A percentile compares a stretch with the other conserved stretches of the same genome.
These are phyloP conservation scores for Apiospora hydei DNA, from an alignment of 2,329 filamentous ascomycete species.

Conservation along the genomic window DNA sequence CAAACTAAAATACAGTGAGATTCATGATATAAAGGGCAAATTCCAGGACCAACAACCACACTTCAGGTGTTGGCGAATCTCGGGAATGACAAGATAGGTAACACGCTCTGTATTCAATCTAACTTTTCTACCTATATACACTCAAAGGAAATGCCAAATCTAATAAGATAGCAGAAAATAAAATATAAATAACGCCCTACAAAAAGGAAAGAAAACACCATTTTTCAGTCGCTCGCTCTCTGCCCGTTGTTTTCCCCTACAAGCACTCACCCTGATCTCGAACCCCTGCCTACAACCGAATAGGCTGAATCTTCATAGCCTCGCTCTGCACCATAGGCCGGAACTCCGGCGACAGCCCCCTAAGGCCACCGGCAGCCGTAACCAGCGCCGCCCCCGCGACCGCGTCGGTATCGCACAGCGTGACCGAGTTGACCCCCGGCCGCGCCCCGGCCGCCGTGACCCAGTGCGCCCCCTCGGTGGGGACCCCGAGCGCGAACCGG, in stretches of 20 bases:
- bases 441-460: slow-evolving; percentile 30
- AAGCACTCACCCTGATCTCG: too few species aligned
- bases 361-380: background rate
- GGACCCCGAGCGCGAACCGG: slow-evolving; percentile 32
- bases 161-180: background rate
- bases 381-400: slow-evolving; percentile 26
- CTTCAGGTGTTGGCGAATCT: background rate
- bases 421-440: slow-evolving; percentile 32
- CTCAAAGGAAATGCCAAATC: background rate
- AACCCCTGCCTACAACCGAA: background rate
- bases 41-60: background rate
- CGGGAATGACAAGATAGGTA: background rate
- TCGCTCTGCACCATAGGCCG: background rate
- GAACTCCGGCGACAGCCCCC: background rate
- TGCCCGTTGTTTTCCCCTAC: too few species aligned
- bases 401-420: slow-evolving; percentile 29
- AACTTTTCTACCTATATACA: slow-evolving; percentile 1
- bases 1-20: background rate
- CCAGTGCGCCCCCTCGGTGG: slow-evolving; percentile 33
- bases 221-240: background rate
- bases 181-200: background rate
- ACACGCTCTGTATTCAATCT: background rate
- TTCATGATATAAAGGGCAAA: background rate
- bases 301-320: background rate
- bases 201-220: background rate